Percentiles rank a stretch among this genome's conserved stretches.
phyloP scores from a whole-genome alignment of 2,329 filamentous ascomycete species.

The Ciborinia camelliae region DNA sequence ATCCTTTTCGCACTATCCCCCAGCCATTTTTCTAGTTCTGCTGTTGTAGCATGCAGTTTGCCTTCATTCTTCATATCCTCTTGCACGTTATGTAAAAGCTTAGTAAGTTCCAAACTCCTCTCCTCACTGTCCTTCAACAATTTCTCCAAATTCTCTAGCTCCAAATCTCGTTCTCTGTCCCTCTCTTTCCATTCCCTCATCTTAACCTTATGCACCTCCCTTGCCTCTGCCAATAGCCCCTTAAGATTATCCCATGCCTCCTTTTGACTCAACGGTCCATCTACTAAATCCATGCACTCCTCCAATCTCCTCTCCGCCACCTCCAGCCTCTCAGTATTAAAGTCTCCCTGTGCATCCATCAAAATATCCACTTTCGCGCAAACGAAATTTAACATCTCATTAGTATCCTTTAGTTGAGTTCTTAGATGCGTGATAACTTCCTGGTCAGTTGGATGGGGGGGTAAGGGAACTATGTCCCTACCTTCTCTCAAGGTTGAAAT shows the following conservation, averaged over 20 bases:
- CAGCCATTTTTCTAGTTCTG: neutral
- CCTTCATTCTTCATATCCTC: neutral
- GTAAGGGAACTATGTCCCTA: neutral
- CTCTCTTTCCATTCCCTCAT: neutral
- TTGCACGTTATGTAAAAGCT: neutral
- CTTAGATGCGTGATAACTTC: neutral
- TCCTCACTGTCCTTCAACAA: conserved; percentile 9
- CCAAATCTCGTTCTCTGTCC: neutral
- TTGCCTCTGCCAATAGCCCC: neutral
- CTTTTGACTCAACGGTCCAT: conserved; percentile 9
- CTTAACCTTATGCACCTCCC: neutral
- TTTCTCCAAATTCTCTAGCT: neutral
- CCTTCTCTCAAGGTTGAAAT: neutral
- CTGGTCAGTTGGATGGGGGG: neutral
- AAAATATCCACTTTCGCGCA: neutral
- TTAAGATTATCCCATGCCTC: conserved; percentile 6
- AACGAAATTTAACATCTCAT: neutral
- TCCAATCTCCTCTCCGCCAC: conserved; percentile 7
- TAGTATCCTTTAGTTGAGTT: neutral
- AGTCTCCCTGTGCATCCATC: neutral
- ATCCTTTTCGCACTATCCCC: neutral
- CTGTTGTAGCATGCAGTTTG: neutral
- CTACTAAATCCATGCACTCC: conserved; percentile 16
- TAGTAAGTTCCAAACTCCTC: neutral
- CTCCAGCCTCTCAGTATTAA: neutral